Percentiles rank a stretch among this genome's conserved stretches.
phyloP scores from a whole-genome alignment of 2,329 filamentous ascomycete genomes.

The Cladosporium sp. region DNA sequence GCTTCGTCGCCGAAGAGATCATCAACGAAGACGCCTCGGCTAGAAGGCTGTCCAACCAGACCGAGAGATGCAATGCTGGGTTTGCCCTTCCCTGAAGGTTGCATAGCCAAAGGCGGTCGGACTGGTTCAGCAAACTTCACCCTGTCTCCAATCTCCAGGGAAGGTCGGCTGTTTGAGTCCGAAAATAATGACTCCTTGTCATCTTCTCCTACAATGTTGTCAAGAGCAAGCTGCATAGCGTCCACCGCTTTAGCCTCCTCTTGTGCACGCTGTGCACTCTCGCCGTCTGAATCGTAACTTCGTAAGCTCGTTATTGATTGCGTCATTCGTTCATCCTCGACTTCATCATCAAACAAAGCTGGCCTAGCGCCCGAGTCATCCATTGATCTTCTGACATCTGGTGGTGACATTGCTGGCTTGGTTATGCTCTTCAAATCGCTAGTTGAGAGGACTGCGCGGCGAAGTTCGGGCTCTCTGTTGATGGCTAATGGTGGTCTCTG shows the following conservation, averaged over 20 bases:
- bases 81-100: constrained; percentile 47
- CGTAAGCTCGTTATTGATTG: constrained; percentile 76
- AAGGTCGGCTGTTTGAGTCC: constrained; percentile 52
- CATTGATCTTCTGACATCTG: constrained; percentile 60
- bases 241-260: constrained; percentile 79
- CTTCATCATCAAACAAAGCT: constrained; percentile 69
- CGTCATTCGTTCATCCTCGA: constrained; percentile 66
- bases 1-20: constrained; percentile 92
- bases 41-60: constrained; percentile 78
- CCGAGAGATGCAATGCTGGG: constrained; percentile 89
- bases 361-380: constrained; percentile 54
- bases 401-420: constrained; percentile 42
- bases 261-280: constrained; percentile 47
- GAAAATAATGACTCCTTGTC: constrained; percentile 63
- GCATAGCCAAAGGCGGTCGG: constrained; percentile 15
- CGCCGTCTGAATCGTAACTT: constrained; percentile 71
- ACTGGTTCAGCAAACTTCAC: constrained; percentile 17
- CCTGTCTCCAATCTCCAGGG: constrained; percentile 37
- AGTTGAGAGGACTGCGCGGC: constrained; percentile 57
- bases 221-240: constrained; percentile 88
- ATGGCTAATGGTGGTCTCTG: constrained; percentile 22
- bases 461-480: constrained; percentile 45
- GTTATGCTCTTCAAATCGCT: constrained; percentile 52
- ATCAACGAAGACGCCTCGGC: constrained; percentile 88
- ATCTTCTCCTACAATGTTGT: constrained; percentile 83